Conservation (phyloP, 306 rosid genomes). For the Malus sylvestris region DNA sequence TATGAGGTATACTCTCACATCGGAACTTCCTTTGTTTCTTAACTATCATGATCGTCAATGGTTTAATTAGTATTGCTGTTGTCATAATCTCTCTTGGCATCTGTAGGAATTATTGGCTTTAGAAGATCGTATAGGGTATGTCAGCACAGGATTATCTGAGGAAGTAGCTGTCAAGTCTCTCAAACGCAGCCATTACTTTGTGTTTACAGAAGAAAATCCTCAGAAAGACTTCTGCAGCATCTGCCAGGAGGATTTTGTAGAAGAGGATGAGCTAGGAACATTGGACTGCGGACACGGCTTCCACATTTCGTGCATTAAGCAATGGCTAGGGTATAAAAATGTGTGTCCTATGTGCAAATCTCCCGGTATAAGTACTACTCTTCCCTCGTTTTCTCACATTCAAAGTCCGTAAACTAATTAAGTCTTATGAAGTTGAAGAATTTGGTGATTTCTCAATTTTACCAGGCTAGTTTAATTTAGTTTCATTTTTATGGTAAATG, state of each 20-base stretch:
- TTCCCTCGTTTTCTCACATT: not conserved
- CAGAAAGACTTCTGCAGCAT: slow-evolving; percentile 14
- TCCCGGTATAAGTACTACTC: not conserved
- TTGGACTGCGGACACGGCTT: slow-evolving; percentile 12
- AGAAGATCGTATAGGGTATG: slow-evolving; percentile 21
- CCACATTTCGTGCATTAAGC: slow-evolving; percentile 20
- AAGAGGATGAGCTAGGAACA: slow-evolving; percentile 17
- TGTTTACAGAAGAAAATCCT: not conserved
- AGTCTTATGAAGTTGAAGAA: not conserved
- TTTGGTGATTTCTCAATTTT: not conserved
- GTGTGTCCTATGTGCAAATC: slow-evolving; percentile 13
- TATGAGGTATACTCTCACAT: slow-evolving; percentile 9
- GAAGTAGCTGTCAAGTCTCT: slow-evolving; percentile 11
- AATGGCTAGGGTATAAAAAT: slow-evolving; percentile 21
- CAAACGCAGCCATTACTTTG: not conserved
- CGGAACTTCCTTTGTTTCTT: too few relatives aligned
- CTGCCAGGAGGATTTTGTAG: slow-evolving; percentile 17
- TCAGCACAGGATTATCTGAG: slow-evolving; percentile 20
- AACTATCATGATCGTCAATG: not conserved
- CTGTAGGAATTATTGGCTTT: slow-evolving; percentile 16
- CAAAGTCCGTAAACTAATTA: not conserved
- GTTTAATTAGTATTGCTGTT: not conserved
- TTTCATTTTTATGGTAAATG: not conserved
- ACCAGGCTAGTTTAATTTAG: not conserved
- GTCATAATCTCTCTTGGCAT: not conserved